These are phyloP conservation scores for Mortierella sp. DNA, from an alignment of 371 early-diverging fungal genomes.

Conservation along the genomic window DNA sequence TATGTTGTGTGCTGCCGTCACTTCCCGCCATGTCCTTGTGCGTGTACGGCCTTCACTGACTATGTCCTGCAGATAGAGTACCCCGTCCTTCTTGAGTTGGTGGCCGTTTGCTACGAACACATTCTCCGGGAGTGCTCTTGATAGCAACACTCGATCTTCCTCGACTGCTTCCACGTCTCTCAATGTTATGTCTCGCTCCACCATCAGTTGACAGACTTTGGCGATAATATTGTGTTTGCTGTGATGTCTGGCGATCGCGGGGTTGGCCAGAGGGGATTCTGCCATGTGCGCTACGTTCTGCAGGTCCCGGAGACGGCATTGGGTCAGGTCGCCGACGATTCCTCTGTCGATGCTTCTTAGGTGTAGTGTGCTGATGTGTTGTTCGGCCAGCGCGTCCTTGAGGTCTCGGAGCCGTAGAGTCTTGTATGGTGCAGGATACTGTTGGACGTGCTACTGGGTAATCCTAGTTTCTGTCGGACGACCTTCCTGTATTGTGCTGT, in stretches of 20 bases:
- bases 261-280: neutral
- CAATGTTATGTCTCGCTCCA: neutral
- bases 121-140: neutral
- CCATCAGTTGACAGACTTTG: slow-evolving; percentile 13
- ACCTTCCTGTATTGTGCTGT: slow-evolving; percentile 8
- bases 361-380: slow-evolving; percentile 27
- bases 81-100: neutral
- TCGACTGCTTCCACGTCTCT: neutral
- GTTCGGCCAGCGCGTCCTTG: slow-evolving; percentile 25
- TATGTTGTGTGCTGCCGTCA: too few species aligned
- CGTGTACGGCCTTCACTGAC: neutral
- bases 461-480: neutral
- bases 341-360: slow-evolving; percentile 26
- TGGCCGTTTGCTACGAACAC: neutral
- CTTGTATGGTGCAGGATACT: slow-evolving; percentile 28
- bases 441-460: slow-evolving; percentile 5
- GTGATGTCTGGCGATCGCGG: neutral
- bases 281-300: too few species aligned
- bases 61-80: neutral
- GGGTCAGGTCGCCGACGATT: slow-evolving; percentile 18
- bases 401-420: slow-evolving; percentile 23
- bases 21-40: too few species aligned
- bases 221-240: slow-evolving; percentile 14
- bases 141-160: neutral
- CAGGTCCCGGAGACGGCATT: neutral